Base-by-base conservation (phyloP, 495 filamentous ascomycete genomes). In the Friedmanniomyces endolithicus region DNA sequence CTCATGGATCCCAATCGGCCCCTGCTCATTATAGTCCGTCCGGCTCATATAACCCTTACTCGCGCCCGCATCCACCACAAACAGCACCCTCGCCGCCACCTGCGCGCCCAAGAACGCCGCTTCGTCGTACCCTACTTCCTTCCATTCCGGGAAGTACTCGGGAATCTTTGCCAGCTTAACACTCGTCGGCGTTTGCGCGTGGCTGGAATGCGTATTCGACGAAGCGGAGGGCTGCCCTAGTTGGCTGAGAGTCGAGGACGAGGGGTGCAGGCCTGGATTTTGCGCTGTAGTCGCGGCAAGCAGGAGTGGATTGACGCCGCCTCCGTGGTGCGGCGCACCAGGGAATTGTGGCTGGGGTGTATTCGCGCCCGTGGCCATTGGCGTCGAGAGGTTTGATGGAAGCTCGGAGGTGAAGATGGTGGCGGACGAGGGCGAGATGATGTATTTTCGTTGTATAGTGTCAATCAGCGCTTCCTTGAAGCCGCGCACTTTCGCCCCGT, bases 351-450 rank as follows among this genome's bases (percentile, higher is more conserved):
- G 84, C 25, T 75, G 80, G 0, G 92, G 92, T 0, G 92, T 98
- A 66, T 89, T 90, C 19, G 90, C 83, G 17, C 92, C 92, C 0
- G 92, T 98, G 6, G 87, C 89, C 35, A 81, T 75, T 11, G 92
- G 92, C 0, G 92, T 97, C 43, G 85, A 86, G 65, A 94, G 77
- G 68, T 89, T 87, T 0, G 86, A 92, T 19, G 89, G 89, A 33
- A 98, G 80, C 69, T 98, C 92, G 44, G 87, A 94, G 34, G 88
- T 94, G 75, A 98, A 98, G 63, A 97, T 97, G 34, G 89, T 95
- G 22, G 85, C 88, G 1, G 81, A 82, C 40, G 86, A 90, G 0
- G 92, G 92, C 4, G 89, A 90, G 54, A 97, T 84, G 35, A 94
- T 74, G 66, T 92, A 94, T 60, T 88, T 90, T 56, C 81, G 78